A percentile compares a stretch with the other conserved stretches of the same genome.
Conservation (phyloP, 495 filamentous ascomycete genomes). For the Xylona heveae region DNA sequence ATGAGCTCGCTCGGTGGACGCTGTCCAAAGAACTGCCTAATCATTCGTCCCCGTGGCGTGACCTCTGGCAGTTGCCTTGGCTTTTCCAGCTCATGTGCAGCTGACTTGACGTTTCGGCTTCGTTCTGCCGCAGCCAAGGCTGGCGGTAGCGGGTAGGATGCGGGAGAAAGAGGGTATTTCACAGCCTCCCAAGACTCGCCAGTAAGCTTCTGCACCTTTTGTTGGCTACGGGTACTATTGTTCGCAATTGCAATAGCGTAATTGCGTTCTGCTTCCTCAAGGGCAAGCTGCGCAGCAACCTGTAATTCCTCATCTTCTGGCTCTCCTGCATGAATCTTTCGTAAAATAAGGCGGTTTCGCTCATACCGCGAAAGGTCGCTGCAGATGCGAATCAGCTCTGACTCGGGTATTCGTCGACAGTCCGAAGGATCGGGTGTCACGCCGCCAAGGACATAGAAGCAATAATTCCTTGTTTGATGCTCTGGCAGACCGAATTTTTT, state of each 20-base stretch:
- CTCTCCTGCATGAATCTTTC: conserved; percentile 72
- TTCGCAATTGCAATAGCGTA: conserved; percentile 41
- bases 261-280: conserved; percentile 41
- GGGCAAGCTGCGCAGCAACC: conserved; percentile 60
- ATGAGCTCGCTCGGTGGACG: conserved; percentile 93
- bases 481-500: conserved; percentile 45
- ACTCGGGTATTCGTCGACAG: conserved; percentile 60
- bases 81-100: conserved; percentile 34
- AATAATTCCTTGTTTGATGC: conserved; percentile 21
- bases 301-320: conserved; percentile 62
- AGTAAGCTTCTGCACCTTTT: conserved; percentile 64
- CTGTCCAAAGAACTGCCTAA: conserved; percentile 68
- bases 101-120: conserved; percentile 39
- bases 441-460: conserved; percentile 41
- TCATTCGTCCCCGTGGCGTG: conserved; percentile 26
- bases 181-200: conserved; percentile 70
- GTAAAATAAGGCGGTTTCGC: conserved; percentile 70
- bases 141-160: conserved; percentile 27
- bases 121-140: conserved; percentile 22
- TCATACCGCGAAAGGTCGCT: conserved; percentile 53
- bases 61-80: conserved; percentile 22
- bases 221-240: conserved; percentile 40
- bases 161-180: conserved; percentile 61
- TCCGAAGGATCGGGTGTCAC: conserved; percentile 57
- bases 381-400: conserved; percentile 71